phyloP scores from a whole-genome alignment of 768 basidiomycete species.

The Leccinum subtestaceum region DNA sequence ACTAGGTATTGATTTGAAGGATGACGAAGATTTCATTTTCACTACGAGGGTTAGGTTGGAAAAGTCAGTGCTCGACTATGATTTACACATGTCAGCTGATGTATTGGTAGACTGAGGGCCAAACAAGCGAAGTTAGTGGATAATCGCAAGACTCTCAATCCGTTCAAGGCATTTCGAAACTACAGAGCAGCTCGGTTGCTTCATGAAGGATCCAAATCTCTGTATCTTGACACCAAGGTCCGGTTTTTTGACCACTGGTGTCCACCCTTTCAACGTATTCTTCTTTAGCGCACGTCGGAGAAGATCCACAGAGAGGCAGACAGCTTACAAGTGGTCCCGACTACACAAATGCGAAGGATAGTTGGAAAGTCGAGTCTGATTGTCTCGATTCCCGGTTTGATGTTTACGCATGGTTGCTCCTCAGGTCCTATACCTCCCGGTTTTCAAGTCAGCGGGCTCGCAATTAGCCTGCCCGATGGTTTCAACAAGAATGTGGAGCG shows the following conservation, averaged over 20 bases:
- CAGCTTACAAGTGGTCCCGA: constrained; percentile 2
- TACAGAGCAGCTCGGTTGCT: constrained; percentile 1
- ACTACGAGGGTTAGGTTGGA: too few species aligned
- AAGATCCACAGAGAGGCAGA: neutral
- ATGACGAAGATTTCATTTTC: too few species aligned
- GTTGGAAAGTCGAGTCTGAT: neutral
- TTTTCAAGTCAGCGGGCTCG: neutral
- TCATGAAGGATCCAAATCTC: neutral
- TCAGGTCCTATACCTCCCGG: neutral
- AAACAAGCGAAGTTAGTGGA: neutral
- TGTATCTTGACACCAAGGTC: too few species aligned
- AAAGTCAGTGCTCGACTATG: too few species aligned
- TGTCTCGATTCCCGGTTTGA: neutral
- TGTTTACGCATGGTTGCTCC: neutral
- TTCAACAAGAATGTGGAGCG: neutral
- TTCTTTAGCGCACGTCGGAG: constrained; percentile 11
- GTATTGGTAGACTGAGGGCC: too few species aligned
- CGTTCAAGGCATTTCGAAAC: neutral
- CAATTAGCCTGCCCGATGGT: constrained; percentile 1
- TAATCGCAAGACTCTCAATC: constrained; percentile 1
- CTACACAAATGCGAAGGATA: neutral
- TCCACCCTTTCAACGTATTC: too few species aligned
- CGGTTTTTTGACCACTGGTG: neutral
- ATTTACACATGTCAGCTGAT: too few species aligned
- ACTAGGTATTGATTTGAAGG: neutral